phyloP scores from a whole-genome alignment of 345 rosid species.

The Luvunga scandens region DNA sequence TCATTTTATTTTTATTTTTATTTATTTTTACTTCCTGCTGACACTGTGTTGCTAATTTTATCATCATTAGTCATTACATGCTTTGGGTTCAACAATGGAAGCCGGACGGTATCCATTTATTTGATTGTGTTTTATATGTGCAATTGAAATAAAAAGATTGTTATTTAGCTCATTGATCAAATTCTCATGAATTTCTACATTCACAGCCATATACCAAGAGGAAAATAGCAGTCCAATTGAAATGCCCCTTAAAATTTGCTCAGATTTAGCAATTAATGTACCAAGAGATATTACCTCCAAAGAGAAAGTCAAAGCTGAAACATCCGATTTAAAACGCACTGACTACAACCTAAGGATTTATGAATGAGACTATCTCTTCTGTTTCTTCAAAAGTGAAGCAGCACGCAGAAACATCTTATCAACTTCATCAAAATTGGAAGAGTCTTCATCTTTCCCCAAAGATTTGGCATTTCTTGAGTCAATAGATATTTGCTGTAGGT shows the following conservation, averaged over 20 bases:
- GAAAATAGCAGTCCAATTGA: background rate
- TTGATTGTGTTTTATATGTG: constrained; percentile 1
- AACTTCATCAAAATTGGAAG: constrained; percentile 74
- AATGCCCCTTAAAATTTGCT: background rate
- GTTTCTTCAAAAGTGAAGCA: constrained; percentile 66
- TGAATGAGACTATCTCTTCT: constrained; percentile 31
- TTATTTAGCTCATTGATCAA: background rate
- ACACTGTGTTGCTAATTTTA: background rate
- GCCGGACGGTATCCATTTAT: background rate
- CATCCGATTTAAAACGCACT: background rate
- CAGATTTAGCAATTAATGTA: background rate
- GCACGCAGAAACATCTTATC: constrained; percentile 83
- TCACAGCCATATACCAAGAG: background rate
- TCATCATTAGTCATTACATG: background rate
- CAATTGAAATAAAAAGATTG: background rate
- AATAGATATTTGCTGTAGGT: constrained; percentile 36
- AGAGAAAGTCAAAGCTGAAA: background rate
- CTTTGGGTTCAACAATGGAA: background rate
- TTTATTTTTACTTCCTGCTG: background rate
- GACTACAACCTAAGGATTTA: no score
- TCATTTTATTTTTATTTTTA: background rate
- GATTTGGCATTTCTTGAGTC: constrained; percentile 24
- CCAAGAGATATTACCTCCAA: background rate
- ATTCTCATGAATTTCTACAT: background rate
- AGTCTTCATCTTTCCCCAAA: constrained; percentile 27